A percentile compares a stretch with the other conserved stretches of the same genome.
These are phyloP conservation scores for Neofusicoccum laricinum DNA, from an alignment of 2,329 filamentous ascomycete genomes.

Conservation along the genomic window DNA sequence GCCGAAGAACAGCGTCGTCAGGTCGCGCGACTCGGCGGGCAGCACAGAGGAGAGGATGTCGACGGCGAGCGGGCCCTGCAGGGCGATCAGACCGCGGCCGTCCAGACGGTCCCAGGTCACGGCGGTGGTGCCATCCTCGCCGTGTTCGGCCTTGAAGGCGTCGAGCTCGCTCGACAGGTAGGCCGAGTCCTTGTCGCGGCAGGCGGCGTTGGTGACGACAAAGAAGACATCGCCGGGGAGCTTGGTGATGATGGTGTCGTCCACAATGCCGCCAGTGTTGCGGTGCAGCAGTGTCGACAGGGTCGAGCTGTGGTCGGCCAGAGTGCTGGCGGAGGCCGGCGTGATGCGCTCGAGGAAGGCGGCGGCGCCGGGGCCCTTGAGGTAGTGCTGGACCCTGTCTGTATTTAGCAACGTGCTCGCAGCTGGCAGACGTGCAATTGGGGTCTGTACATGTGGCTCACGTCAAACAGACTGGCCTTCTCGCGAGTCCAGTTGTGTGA, in stretches of 20 bases:
- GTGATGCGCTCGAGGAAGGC: slow-evolving; percentile 82
- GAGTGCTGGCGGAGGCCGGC: slow-evolving; percentile 65
- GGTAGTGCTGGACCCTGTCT: slow-evolving; percentile 70
- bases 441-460: slow-evolving; percentile 79
- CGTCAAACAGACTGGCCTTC: slow-evolving; percentile 90
- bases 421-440: neutral
- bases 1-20: slow-evolving; percentile 78
- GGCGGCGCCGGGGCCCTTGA: slow-evolving; percentile 76
- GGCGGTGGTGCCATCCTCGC: slow-evolving; percentile 42
- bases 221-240: slow-evolving; percentile 74
- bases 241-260: slow-evolving; percentile 87
- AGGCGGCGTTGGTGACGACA: slow-evolving; percentile 92
- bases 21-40: slow-evolving; percentile 46
- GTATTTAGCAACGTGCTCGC: neutral
- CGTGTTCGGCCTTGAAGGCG: slow-evolving; percentile 55
- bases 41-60: slow-evolving; percentile 67
- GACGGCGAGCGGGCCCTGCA: slow-evolving; percentile 80
- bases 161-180: slow-evolving; percentile 72
- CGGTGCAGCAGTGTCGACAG: slow-evolving; percentile 82
- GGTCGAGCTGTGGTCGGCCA: slow-evolving; percentile 68
- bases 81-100: slow-evolving; percentile 74
- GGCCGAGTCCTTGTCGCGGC: slow-evolving; percentile 79
- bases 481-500: slow-evolving; percentile 88
- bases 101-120: slow-evolving; percentile 69
- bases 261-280: slow-evolving; percentile 74